These are phyloP conservation scores for Edaphochlamys debaryana DNA, from an alignment of 139 green algal species.

Conservation along the genomic window DNA sequence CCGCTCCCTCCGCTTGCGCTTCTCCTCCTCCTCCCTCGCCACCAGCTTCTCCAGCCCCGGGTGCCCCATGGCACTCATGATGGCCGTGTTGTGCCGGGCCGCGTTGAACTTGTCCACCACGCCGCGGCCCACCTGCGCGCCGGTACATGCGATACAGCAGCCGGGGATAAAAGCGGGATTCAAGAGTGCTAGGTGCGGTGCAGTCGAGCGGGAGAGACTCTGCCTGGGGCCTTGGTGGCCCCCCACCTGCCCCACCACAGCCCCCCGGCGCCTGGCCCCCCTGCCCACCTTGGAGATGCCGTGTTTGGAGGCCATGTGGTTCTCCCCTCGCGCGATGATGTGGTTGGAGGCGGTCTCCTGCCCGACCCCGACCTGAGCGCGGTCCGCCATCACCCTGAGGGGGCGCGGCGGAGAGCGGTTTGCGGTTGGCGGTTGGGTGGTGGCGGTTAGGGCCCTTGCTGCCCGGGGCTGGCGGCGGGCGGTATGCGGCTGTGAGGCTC, in stretches of 20 bases:
- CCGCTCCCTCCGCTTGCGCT: constrained; percentile 1
- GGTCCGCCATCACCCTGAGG: constrained; percentile 23
- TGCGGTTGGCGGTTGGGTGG: too few relatives aligned
- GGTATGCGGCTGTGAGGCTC: too few relatives aligned
- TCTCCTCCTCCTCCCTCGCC: constrained; percentile 35
- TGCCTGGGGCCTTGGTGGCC: not conserved
- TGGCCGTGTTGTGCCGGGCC: constrained; percentile 44
- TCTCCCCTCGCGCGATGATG: constrained; percentile 19
- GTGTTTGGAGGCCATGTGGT: constrained; percentile 23
- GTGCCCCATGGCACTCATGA: constrained; percentile 34
- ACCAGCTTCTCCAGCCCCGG: constrained; percentile 43
- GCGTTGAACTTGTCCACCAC: constrained; percentile 50
- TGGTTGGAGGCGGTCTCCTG: not conserved
- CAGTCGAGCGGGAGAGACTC: too few relatives aligned
- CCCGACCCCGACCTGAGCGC: not conserved
- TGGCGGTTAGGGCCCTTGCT: too few relatives aligned
- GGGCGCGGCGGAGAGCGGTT: too few relatives aligned
- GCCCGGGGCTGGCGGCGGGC: too few relatives aligned
- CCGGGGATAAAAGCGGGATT: too few relatives aligned
- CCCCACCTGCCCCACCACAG: too few relatives aligned
- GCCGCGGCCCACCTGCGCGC: constrained; percentile 30
- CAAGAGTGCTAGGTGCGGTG: not conserved
- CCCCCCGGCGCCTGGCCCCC: too few relatives aligned
- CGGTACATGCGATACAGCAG: too few relatives aligned
- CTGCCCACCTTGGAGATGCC: constrained; percentile 17